phyloP scores from a whole-genome alignment of 1,139 yeast genomes.

The Hyphopichia khmerensis region DNA sequence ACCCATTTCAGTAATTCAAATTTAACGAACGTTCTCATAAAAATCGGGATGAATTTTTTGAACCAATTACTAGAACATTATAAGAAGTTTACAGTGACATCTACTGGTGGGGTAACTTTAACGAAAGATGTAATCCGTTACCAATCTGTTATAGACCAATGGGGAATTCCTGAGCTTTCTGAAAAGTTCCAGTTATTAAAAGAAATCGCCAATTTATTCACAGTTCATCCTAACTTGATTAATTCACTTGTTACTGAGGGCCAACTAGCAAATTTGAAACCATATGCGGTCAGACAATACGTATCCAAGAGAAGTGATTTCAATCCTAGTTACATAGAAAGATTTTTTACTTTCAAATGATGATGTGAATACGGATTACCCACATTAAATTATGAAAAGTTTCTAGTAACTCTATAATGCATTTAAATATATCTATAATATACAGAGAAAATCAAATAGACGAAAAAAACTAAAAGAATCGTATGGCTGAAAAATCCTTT shows the following conservation, averaged over 20 bases:
- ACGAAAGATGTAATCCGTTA: constrained; percentile 83
- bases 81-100: constrained; percentile 71
- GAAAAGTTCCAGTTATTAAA: constrained; percentile 71
- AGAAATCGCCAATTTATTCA: constrained; percentile 81
- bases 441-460: constrained; percentile 8
- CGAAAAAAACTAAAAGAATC: constrained; percentile 2
- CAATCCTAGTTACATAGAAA: constrained; percentile 53
- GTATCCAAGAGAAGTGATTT: constrained; percentile 73
- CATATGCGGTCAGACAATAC: constrained; percentile 64
- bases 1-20: constrained; percentile 52
- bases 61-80: constrained; percentile 68
- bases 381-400: neutral
- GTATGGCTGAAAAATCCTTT: constrained; percentile 7
- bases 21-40: constrained; percentile 50
- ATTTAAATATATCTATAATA: constrained; percentile 8
- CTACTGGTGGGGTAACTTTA: constrained; percentile 81
- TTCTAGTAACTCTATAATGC: neutral
- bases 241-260: constrained; percentile 84
- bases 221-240: constrained; percentile 68
- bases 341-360: constrained; percentile 41
- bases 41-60: constrained; percentile 62
- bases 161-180: constrained; percentile 66
- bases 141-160: constrained; percentile 68
- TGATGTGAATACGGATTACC: neutral
- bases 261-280: constrained; percentile 67